A percentile compares a stretch with the other conserved stretches of the same genome.
phyloP scores from a whole-genome alignment of 306 rosid species.

The Mimosa pudica region DNA sequence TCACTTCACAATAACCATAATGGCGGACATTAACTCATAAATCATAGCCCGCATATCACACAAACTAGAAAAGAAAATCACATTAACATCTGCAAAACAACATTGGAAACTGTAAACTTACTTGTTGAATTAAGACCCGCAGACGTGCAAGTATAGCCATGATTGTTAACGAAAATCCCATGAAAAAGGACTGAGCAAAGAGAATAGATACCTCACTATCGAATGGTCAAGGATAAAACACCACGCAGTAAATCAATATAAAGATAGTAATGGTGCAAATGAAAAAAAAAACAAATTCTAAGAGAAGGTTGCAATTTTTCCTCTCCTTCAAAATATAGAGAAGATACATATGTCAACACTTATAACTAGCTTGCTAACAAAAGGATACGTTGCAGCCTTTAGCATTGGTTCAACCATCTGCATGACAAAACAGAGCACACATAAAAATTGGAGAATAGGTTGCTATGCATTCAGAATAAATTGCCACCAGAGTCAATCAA shows the following conservation, averaged over 20 bases:
- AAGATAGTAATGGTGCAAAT: neutral
- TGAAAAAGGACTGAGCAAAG: conserved; percentile 79
- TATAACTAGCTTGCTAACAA: conserved; percentile 13
- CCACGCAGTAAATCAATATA: neutral
- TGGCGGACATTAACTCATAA: neutral
- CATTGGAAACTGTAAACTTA: conserved; percentile 42
- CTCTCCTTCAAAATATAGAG: neutral
- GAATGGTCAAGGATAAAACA: conserved; percentile 60
- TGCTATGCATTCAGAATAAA: neutral
- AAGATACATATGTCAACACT: conserved; percentile 14
- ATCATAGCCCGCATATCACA: neutral
- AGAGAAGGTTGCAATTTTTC: neutral
- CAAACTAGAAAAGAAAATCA: neutral
- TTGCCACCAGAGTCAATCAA: neutral
- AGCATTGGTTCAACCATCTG: conserved; percentile 95
- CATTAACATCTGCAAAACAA: neutral
- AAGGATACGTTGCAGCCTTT: conserved; percentile 90
- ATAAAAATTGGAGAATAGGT: conserved; percentile 8
- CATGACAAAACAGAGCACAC: conserved; percentile 35
- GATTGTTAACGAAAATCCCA: conserved; percentile 67
- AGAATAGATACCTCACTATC: conserved; percentile 70
- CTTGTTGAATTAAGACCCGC: conserved; percentile 84
- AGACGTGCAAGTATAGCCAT: conserved; percentile 86
- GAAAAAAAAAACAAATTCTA: neutral
- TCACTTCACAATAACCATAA: neutral